Conservation (phyloP, 768 basidiomycete species). For the Leucosporidium yakuticum region DNA sequence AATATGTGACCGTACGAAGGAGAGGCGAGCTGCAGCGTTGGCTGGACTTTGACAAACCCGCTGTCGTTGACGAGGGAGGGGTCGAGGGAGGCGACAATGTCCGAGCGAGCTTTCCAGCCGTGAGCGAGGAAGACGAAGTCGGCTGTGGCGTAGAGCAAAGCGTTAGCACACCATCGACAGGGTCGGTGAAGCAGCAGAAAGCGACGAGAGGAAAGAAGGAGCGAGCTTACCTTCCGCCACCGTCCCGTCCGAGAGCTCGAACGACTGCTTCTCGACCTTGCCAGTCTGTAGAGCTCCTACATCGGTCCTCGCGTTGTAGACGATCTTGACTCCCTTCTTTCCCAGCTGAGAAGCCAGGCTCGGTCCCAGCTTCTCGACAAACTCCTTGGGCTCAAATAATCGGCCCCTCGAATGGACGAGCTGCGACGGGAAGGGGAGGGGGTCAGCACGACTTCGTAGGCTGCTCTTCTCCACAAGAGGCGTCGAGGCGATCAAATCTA, state of each 20-base stretch:
- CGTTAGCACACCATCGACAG: too few relatives aligned
- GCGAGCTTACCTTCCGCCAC: too few relatives aligned
- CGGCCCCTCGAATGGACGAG: constrained; percentile 27
- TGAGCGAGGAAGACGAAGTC: constrained; percentile 28
- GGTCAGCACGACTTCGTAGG: too few relatives aligned
- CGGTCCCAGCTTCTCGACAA: constrained; percentile 12
- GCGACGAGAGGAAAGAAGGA: too few relatives aligned
- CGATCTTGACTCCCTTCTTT: constrained; percentile 9
- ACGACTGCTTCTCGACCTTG: constrained; percentile 1
- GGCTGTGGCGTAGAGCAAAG: too few relatives aligned
- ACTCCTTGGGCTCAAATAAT: constrained; percentile 15
- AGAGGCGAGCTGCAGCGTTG: constrained; percentile 10
- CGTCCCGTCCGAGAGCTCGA: constrained; percentile 16
- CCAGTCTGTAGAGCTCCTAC: not conserved
- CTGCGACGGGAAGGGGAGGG: constrained; percentile 6
- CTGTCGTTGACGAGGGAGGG: not conserved
- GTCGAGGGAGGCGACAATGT: constrained; percentile 5
- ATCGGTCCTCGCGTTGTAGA: constrained; percentile 6
- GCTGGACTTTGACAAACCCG: constrained; percentile 7
- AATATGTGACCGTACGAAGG: constrained; percentile 11
- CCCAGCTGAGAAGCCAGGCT: constrained; percentile 12
- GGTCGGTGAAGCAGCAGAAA: too few relatives aligned
- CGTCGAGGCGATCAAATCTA: not conserved
- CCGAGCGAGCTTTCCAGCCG: constrained; percentile 10
- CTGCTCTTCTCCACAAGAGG: too few relatives aligned